These are phyloP conservation scores for Chalara sp. DNA, from an alignment of 2,329 filamentous ascomycete species.

Conservation along the genomic window DNA sequence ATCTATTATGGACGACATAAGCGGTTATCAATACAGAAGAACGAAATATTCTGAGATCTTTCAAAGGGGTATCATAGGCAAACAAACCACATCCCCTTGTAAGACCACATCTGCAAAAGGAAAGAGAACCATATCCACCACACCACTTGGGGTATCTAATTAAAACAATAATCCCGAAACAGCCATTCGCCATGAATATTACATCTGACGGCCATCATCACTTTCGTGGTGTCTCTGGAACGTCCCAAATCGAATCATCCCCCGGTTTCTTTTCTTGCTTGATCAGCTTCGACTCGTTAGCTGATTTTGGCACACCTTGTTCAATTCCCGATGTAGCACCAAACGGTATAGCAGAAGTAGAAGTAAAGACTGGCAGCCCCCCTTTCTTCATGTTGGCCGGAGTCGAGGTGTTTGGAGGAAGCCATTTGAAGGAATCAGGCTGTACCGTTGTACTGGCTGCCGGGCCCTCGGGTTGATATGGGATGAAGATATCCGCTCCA, in stretches of 20 bases:
- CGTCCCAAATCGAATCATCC: conserved; percentile 25
- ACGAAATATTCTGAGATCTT: background rate
- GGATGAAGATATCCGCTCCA: conserved; percentile 40
- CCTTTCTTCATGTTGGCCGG: conserved; percentile 18
- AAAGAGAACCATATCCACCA: background rate
- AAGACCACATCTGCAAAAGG: background rate
- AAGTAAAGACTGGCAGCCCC: conserved; percentile 26
- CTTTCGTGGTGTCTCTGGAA: conserved; percentile 28
- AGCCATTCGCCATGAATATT: background rate
- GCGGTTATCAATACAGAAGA: too few relatives aligned
- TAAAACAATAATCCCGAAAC: too few relatives aligned
- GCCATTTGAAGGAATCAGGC: conserved; percentile 41
- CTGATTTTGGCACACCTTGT: background rate
- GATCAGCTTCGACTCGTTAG: conserved; percentile 1
- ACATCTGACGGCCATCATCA: background rate
- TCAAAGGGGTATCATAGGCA: conserved; percentile 9
- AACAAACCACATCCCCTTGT: background rate
- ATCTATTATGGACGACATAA: too few relatives aligned
- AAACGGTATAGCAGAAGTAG: conserved; percentile 25
- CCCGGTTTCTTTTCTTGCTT: conserved; percentile 1
- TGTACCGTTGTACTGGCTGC: conserved; percentile 31
- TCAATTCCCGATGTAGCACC: conserved; percentile 8
- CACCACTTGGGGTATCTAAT: background rate
- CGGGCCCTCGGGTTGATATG: conserved; percentile 50
- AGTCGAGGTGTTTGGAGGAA: conserved; percentile 38